phyloP scores from a whole-genome alignment of 371 early-diverging fungal genomes.

The Mortierella sp. region DNA sequence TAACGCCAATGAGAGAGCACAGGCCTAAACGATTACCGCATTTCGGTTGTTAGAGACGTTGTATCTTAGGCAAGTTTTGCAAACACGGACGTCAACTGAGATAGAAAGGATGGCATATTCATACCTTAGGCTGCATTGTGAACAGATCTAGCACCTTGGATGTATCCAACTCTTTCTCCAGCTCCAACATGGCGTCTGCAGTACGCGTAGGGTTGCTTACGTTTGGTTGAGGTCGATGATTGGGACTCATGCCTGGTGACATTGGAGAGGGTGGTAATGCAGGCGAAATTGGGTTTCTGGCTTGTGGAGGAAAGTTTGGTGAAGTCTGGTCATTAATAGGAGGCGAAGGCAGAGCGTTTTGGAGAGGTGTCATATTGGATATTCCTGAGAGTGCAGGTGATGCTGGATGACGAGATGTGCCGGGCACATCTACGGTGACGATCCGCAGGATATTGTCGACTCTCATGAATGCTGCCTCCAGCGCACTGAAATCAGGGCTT shows the following conservation, averaged over 20 bases:
- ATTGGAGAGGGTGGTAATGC: constrained; percentile 49
- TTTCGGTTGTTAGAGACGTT: too few species aligned
- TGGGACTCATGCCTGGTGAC: constrained; percentile 37
- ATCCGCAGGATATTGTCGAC: constrained; percentile 50
- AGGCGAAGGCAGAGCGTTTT: constrained; percentile 41
- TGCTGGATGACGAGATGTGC: constrained; percentile 53
- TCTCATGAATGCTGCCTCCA: constrained; percentile 53
- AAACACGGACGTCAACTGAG: not conserved
- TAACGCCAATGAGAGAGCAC: constrained; percentile 39
- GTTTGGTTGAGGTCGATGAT: constrained; percentile 24
- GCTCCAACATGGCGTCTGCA: constrained; percentile 30
- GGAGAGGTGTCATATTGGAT: constrained; percentile 46
- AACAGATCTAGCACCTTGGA: constrained; percentile 45
- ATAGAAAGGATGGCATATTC: not conserved
- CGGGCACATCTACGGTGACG: constrained; percentile 51
- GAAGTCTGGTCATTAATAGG: constrained; percentile 50
- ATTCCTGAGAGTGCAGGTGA: constrained; percentile 51
- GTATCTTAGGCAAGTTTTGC: constrained; percentile 16
- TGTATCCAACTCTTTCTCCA: constrained; percentile 41
- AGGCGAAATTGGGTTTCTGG: constrained; percentile 27
- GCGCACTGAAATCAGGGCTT: constrained; percentile 43
- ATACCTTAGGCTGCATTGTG: constrained; percentile 54
- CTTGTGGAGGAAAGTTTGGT: constrained; percentile 41
- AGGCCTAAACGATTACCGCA: constrained; percentile 18
- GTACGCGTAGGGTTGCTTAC: constrained; percentile 3